These are phyloP conservation scores for Dothiorella sarmentorum DNA, from an alignment of 2,329 filamentous ascomycete species.

Conservation along the genomic window DNA sequence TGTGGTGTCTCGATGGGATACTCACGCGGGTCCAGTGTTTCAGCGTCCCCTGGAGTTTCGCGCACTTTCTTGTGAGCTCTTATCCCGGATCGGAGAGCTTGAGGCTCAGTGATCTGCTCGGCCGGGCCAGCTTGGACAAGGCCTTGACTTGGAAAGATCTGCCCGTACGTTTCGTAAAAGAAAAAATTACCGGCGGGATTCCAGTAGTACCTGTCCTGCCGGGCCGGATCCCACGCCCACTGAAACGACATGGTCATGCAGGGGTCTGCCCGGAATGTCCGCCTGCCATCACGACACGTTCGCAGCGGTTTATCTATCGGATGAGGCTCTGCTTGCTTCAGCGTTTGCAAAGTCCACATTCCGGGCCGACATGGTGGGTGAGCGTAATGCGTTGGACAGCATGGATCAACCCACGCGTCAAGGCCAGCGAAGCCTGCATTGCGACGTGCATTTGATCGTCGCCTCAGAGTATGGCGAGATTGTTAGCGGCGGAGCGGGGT, in stretches of 20 bases:
- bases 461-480: not conserved
- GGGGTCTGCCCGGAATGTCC: not conserved
- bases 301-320: not conserved
- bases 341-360: not conserved
- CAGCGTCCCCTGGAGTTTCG: not conserved
- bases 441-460: not conserved
- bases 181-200: not conserved
- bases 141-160: not conserved
- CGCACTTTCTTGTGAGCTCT: not conserved
- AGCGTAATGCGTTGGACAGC: not conserved
- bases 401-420: not conserved
- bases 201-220: not conserved
- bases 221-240: not conserved
- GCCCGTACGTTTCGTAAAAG: not conserved
- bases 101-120: conserved; percentile 3
- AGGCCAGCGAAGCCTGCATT: not conserved
- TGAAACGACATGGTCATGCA: not conserved
- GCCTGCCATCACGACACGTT: not conserved
- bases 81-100: not conserved
- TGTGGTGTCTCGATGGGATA: not conserved
- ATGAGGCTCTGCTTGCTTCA: not conserved
- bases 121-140: not conserved
- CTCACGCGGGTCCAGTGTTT: conserved; percentile 13
- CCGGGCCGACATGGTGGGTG: not conserved
- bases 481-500: not conserved